These are phyloP conservation scores for Trichophyton simii DNA, from an alignment of 2,329 filamentous ascomycete species.

Conservation along the genomic window DNA sequence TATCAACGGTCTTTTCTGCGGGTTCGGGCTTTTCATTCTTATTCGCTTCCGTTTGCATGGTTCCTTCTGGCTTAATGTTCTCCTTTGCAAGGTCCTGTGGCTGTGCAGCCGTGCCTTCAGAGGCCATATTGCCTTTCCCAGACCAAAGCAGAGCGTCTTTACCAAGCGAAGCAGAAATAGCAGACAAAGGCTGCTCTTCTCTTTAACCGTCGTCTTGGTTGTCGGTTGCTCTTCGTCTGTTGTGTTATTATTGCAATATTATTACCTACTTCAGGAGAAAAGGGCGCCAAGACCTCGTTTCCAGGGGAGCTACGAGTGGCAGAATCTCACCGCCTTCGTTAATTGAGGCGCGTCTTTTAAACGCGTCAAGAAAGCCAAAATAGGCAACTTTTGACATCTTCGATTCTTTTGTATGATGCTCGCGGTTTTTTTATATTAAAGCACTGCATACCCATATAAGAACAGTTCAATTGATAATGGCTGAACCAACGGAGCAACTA, in stretches of 20 bases:
- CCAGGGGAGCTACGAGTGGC: neutral
- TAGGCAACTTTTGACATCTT: neutral
- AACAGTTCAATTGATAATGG: constrained; percentile 6
- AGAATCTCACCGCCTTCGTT: constrained; percentile 1
- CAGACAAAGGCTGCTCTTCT: neutral
- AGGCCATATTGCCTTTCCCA: neutral
- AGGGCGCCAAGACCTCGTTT: neutral
- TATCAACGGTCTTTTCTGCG: neutral
- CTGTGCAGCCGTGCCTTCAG: neutral
- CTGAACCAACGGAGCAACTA: constrained; percentile 30
- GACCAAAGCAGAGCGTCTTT: too few species aligned
- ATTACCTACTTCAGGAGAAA: neutral
- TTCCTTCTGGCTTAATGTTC: neutral
- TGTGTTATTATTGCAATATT: neutral
- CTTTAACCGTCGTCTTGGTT: neutral
- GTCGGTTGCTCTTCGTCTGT: neutral
- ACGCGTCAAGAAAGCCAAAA: neutral
- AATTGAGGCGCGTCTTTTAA: neutral
- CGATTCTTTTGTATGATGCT: neutral
- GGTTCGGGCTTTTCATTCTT: neutral
- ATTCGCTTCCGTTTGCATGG: neutral
- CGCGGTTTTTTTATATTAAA: neutral
- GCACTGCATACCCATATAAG: neutral
- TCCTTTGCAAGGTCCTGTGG: neutral
- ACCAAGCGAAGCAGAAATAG: neutral